These are phyloP conservation scores for Typha latifolia DNA, from an alignment of 176 grass and related monocot species.

Conservation along the genomic window DNA sequence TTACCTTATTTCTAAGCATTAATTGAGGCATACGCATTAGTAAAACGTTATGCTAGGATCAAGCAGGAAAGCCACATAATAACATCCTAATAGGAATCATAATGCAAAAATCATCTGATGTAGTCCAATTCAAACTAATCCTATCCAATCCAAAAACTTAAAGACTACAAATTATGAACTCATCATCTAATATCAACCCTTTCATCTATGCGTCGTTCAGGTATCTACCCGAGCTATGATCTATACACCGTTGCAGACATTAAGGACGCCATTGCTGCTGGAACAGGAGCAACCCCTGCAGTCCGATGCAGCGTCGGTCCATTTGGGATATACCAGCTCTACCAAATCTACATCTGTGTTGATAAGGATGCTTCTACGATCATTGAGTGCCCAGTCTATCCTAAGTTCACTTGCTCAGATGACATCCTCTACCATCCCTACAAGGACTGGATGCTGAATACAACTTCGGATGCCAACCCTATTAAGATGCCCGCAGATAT, in stretches of 20 bases:
- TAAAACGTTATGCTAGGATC: too few relatives aligned
- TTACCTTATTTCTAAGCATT: too few relatives aligned
- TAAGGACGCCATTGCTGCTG: slow-evolving; percentile 1
- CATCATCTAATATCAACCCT: too few relatives aligned
- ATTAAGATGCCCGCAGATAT: too few relatives aligned
- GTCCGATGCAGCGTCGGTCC: slow-evolving; percentile 23
- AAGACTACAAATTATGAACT: too few relatives aligned
- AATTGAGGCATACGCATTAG: too few relatives aligned
- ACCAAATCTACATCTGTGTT: slow-evolving; percentile 32
- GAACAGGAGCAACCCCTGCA: slow-evolving; percentile 1
- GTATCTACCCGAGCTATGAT: slow-evolving; percentile 13
- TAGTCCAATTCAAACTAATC: too few relatives aligned
- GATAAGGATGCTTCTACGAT: slow-evolving; percentile 19
- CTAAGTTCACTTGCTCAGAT: slow-evolving; percentile 4
- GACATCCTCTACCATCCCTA: slow-evolving; percentile 27
- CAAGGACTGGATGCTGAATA: slow-evolving; percentile 33
- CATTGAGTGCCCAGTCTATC: slow-evolving; percentile 36
- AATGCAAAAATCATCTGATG: too few relatives aligned
- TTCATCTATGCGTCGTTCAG: not conserved
- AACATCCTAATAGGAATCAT: too few relatives aligned
- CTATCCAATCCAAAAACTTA: too few relatives aligned
- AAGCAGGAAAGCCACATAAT: too few relatives aligned
- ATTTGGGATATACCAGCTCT: slow-evolving; percentile 26
- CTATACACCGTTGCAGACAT: slow-evolving; percentile 29
- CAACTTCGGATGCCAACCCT: too few relatives aligned